Conservation (phyloP, 768 basidiomycete genomes). For the Cystobasidium ongulense region DNA sequence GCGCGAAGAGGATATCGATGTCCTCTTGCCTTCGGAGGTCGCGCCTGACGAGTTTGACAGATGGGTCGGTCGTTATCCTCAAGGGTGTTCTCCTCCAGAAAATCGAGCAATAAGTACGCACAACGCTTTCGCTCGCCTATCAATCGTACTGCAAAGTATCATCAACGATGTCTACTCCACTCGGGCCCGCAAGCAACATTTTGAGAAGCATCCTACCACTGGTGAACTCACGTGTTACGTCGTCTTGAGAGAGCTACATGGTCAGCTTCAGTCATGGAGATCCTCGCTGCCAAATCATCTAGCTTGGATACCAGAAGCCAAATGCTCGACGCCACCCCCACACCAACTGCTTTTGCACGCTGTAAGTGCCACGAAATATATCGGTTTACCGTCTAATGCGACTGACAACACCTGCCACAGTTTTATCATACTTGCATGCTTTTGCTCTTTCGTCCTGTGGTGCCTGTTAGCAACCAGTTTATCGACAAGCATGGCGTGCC, state of each 20-base stretch:
- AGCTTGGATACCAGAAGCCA: slow-evolving; percentile 6
- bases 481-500: slow-evolving; percentile 14
- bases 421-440: slow-evolving; percentile 27
- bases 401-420: neutral
- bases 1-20: slow-evolving; percentile 27
- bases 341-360: slow-evolving; percentile 28
- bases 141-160: slow-evolving; percentile 21
- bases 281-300: slow-evolving; percentile 11
- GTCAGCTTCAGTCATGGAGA: slow-evolving; percentile 16
- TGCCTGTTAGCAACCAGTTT: slow-evolving; percentile 29
- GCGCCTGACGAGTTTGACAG: slow-evolving; percentile 27
- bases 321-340: slow-evolving; percentile 5
- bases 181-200: slow-evolving; percentile 30
- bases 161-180: slow-evolving; percentile 29
- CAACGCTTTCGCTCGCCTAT: slow-evolving; percentile 29
- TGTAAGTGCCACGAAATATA: neutral
- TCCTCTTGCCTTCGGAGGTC: slow-evolving; percentile 16
- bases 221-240: slow-evolving; percentile 22
- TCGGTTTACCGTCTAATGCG: neutral
- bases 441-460: slow-evolving; percentile 15
- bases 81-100: neutral
- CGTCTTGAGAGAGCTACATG: slow-evolving; percentile 18
- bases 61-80: slow-evolving; percentile 22
- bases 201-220: slow-evolving; percentile 4
- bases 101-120: slow-evolving; percentile 25